Percentiles rank a stretch among this genome's conserved stretches.
Evolutionary conservation across 768 basidiomycete species (phyloP).

Genomic region (Phylloporus rhodoxanthus): DNA sequence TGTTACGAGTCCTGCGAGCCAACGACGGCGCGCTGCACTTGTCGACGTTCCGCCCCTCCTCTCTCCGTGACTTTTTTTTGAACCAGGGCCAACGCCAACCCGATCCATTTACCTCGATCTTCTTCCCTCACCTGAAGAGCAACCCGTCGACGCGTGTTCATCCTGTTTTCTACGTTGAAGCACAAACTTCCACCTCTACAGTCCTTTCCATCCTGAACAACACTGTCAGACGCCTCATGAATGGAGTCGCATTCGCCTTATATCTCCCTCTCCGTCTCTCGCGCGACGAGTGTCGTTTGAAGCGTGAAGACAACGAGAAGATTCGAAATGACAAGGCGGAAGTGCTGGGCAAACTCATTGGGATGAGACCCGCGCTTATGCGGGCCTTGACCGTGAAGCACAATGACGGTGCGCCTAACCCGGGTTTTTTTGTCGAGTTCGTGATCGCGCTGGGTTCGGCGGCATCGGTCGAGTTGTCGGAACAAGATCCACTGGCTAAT

Average conservation of each 20-base stretch:
- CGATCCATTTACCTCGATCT: conserved; percentile 45
- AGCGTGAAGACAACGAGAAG: conserved; percentile 52
- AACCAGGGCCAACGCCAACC: conserved; percentile 41
- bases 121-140: conserved; percentile 60
- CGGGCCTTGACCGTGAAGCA: conserved; percentile 23
- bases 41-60: conserved; percentile 42
- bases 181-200: conserved; percentile 6
- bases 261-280: conserved; percentile 56
- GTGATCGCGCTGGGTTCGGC: conserved; percentile 14
- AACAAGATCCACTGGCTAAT: conserved; percentile 8
- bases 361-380: conserved; percentile 44
- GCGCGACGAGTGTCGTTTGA: conserved; percentile 60
- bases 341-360: conserved; percentile 56
- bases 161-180: conserved; percentile 5
- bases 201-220: conserved; percentile 6
- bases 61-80: conserved; percentile 45
- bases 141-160: conserved; percentile 19
- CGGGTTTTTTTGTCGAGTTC: conserved; percentile 21
- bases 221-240: conserved; percentile 8
- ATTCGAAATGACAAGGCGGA: conserved; percentile 66
- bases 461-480: conserved; percentile 10
- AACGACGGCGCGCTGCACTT: conserved; percentile 42
- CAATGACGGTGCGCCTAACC: conserved; percentile 1
- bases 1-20: conserved; percentile 39
- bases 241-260: conserved; percentile 11